Evolutionary conservation across 495 filamentous ascomycete genomes (phyloP), one percentile per base, ranked within the genome.

Genomic region (Penicillium fimorum): DNA sequence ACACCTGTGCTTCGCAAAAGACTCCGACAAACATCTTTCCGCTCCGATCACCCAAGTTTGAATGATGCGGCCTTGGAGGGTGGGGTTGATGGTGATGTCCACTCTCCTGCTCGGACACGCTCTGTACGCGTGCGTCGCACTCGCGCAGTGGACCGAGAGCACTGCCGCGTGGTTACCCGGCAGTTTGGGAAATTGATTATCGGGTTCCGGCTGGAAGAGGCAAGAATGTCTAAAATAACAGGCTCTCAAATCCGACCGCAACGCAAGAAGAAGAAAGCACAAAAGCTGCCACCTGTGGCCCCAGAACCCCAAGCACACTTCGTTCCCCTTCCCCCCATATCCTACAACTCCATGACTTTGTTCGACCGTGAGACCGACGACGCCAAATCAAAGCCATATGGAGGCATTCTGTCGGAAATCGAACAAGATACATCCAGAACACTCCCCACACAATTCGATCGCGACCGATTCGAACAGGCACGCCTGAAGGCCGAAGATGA

Each of bases 391-490:
- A 98, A 96, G 68, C 94, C 95, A 2, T 98, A 97, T 64, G 95
- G 94, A 43, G 94, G 94, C 9, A 96, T 97, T 41, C 74, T 98
- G 37, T 87, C 81, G 2, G 92, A 97, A 70, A 79, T 83, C 10
- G 94, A 98, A 65, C 91, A 93, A 2, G 91, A 97, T 62, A 98
- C 95, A 0, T 83, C 87, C 1, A 89, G 87, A 60, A 97, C 93
- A 1, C 79, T 96, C 42, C 95, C 94, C 2, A 81, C 84, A 42
- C 81, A 85, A 58, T 75, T 81, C 40, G 94, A 98, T 62, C 84
- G 93, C 27, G 85, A 87, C 41, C 81, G 84, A 15, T 98, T 98
- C 53, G 91, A 97, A 61, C 80, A 87, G 50, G 93, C 94, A 7
- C 88, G 91, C 50, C 85, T 90, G 63, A 88, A 86, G 58, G 95